phyloP scores from a whole-genome alignment of 148 eudicot species.

The Cornus florida region DNA sequence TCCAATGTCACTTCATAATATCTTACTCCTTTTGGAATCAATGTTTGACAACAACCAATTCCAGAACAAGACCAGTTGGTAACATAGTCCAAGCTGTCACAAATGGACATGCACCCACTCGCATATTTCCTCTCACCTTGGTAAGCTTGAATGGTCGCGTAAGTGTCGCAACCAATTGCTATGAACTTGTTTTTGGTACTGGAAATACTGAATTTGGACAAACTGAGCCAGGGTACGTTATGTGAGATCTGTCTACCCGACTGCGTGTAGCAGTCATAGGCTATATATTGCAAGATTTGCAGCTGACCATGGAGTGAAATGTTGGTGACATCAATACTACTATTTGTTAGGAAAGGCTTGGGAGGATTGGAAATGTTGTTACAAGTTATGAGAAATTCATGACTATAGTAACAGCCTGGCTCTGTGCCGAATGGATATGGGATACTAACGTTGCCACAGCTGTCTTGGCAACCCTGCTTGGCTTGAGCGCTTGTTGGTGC shows the following conservation, averaged over 20 bases:
- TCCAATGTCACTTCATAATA: not conserved
- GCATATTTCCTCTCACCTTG: not conserved
- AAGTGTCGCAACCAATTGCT: not conserved
- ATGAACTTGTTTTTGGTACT: constrained; percentile 18
- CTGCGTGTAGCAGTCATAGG: not conserved
- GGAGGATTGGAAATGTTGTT: not conserved
- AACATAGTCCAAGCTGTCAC: not conserved
- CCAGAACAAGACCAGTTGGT: not conserved
- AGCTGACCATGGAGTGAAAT: not conserved
- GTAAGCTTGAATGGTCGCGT: not conserved
- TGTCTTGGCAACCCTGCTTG: not conserved
- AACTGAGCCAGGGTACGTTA: constrained; percentile 21
- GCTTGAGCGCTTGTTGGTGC: not conserved
- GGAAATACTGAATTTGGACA: constrained; percentile 35
- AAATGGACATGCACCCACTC: not conserved
- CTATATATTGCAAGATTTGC: not conserved
- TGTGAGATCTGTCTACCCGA: not conserved
- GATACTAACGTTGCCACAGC: not conserved
- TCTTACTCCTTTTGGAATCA: not conserved
- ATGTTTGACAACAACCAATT: not conserved
- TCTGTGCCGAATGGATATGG: not conserved
- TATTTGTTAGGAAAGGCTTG: not conserved
- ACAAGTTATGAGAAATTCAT: not conserved
- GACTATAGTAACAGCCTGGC: not conserved
- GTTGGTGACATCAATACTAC: not conserved